These are phyloP conservation scores for cucumber (Cucumis sativus) DNA, from an alignment of 306 rosid genomes.

Conservation along the genomic window DNA sequence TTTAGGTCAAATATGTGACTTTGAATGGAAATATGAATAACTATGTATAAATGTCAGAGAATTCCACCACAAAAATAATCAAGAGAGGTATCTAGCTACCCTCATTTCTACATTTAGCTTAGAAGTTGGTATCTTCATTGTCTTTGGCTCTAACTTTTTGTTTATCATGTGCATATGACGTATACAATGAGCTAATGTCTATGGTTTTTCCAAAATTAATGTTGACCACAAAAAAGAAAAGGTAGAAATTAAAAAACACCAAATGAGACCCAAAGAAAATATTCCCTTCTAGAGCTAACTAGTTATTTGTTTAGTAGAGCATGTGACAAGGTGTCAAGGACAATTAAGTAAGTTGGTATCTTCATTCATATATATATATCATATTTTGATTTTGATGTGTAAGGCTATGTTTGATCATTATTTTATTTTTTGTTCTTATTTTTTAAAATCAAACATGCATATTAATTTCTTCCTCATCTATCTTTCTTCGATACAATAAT, in stretches of 20 bases:
- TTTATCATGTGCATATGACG: background rate
- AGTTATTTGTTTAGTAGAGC: background rate
- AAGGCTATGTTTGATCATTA: too few species aligned
- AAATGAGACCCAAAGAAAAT: background rate
- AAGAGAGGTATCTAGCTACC: background rate
- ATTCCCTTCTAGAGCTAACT: background rate
- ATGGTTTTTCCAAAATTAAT: background rate
- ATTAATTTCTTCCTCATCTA: too few species aligned
- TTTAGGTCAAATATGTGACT: background rate
- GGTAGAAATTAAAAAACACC: background rate
- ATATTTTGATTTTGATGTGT: too few species aligned
- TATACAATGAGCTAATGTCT: background rate
- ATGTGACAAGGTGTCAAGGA: background rate
- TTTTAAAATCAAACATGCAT: too few species aligned
- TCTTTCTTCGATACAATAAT: too few species aligned
- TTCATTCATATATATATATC: too few species aligned
- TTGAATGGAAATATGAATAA: background rate
- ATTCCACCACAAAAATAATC: background rate
- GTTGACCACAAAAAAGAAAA: background rate
- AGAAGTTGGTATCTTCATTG: background rate
- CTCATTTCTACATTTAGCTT: background rate
- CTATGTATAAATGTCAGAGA: background rate
- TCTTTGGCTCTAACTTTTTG: background rate
- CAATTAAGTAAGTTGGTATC: background rate
- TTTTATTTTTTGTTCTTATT: too few species aligned